Evolutionary conservation across 805 yeast species (phyloP), one percentile per base, ranked within the genome.

Genomic region (Scheffersomyces ergatensis): DNA sequence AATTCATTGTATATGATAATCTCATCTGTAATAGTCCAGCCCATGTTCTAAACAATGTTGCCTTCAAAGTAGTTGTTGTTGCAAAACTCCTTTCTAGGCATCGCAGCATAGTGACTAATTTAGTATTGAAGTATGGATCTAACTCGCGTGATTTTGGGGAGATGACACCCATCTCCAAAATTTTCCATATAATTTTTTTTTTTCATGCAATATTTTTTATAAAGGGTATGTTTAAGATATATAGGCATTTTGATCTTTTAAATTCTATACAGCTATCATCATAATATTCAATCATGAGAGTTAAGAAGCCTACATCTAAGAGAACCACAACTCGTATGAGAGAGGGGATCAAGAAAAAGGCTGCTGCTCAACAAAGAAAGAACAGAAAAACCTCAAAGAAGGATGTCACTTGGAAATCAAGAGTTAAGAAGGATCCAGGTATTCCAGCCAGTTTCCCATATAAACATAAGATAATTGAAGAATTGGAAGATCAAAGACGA

Each of bases 271-370:
- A 25, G 4, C 21, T n/a, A 38, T 23, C 34, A 17, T 13, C 34
- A 31, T 9, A n/a, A 33, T 7, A 19, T 5, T 12, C 35, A 33
- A 39, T 18, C 9, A 74, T 69, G 76, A 74, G 74, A 67, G 73
- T 72, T 43, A 67, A 74, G 67, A 67, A 74, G 69, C 84, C 85
- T 48, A 83, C 89, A 30, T 85, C 95, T 45, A 93, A 92, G 68
- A 82, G 98, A 70, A 76, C 82, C 38, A 78, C 93, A 59, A 92
- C 98, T 55, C 89, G 95, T 64, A 80, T 90, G 87, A 82, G 89
- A 58, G 96, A 90, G 64, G 99, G 99, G 48, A 89, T 93, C 62
- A 85, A 88, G 72, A 93, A 89, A 79, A 93, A 93, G 68, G 90
- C 96, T 2, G 78, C 92, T 32, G 97, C 98, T 6, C 92, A 90